Evolutionary conservation across 257 asterid species (phyloP).

Genomic region (Perilla frutescens): DNA sequence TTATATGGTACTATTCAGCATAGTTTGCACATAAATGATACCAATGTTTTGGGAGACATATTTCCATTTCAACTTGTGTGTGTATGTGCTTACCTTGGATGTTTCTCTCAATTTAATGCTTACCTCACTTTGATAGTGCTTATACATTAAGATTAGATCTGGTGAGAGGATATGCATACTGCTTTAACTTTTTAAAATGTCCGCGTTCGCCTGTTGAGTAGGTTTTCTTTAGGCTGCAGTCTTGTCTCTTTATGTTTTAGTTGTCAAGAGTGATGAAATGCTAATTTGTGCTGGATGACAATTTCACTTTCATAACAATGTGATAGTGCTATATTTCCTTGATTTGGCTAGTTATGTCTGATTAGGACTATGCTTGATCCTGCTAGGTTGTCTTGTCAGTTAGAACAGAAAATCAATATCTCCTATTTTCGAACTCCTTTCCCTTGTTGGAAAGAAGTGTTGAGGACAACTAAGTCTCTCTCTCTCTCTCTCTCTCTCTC

Average conservation of each 20-base stretch:
- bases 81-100: background rate
- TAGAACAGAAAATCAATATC: background rate
- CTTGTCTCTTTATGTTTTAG: background rate
- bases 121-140: background rate
- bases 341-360: conserved; percentile 15
- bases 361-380: background rate
- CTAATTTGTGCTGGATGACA: conserved; percentile 1
- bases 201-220: background rate
- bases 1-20: background rate
- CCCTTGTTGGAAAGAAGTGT: background rate
- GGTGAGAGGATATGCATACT: conserved; percentile 3
- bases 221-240: background rate
- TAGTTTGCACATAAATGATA: background rate
- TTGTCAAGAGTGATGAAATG: conserved; percentile 8
- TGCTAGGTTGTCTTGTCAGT: conserved; percentile 1
- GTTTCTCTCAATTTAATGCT: conserved; percentile 2
- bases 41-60: background rate
- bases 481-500: too few relatives aligned
- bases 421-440: background rate
- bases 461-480: too few relatives aligned
- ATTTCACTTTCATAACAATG: background rate
- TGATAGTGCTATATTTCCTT: background rate
- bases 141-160: conserved; percentile 3
- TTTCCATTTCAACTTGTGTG: background rate
- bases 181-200: background rate